Evolutionary conservation across 1,284 basidiomycete species (phyloP).

Genomic region (Sutorius eximius): DNA sequence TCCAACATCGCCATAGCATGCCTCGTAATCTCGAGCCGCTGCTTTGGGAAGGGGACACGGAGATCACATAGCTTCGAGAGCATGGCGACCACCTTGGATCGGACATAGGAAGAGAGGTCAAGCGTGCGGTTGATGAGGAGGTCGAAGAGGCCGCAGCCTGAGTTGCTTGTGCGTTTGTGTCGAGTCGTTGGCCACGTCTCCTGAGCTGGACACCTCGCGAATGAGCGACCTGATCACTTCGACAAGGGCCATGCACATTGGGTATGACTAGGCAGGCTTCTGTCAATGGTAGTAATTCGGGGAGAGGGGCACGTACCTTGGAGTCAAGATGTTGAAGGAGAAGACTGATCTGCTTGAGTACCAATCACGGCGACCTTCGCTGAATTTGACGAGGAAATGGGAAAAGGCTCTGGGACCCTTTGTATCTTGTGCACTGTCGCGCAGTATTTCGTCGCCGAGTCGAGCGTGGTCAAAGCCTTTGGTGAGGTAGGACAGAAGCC

Average conservation of each 20-base stretch:
- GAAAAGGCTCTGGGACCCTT: slow-evolving; percentile 89
- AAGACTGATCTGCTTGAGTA: slow-evolving; percentile 89
- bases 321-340: slow-evolving; percentile 87
- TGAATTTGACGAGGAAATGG: slow-evolving; percentile 80
- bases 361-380: slow-evolving; percentile 80
- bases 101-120: slow-evolving; percentile 90
- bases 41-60: slow-evolving; percentile 80
- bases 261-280: slow-evolving; percentile 67
- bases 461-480: slow-evolving; percentile 90
- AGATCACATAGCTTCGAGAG: slow-evolving; percentile 74
- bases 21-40: slow-evolving; percentile 75
- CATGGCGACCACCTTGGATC: slow-evolving; percentile 82
- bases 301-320: slow-evolving; percentile 57
- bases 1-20: slow-evolving; percentile 80
- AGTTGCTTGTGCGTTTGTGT: slow-evolving; percentile 80
- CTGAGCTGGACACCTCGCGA: slow-evolving; percentile 66
- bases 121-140: slow-evolving; percentile 85
- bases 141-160: slow-evolving; percentile 78
- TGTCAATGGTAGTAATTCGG: not conserved
- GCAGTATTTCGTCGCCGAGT: slow-evolving; percentile 87
- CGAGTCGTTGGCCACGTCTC: slow-evolving; percentile 47
- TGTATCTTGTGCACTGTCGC: slow-evolving; percentile 80
- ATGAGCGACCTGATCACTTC: slow-evolving; percentile 86
- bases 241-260: slow-evolving; percentile 92
- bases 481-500: slow-evolving; percentile 78